These are phyloP conservation scores for Alternaria brassicae DNA, from an alignment of 2,329 filamentous ascomycete species.

Conservation along the genomic window DNA sequence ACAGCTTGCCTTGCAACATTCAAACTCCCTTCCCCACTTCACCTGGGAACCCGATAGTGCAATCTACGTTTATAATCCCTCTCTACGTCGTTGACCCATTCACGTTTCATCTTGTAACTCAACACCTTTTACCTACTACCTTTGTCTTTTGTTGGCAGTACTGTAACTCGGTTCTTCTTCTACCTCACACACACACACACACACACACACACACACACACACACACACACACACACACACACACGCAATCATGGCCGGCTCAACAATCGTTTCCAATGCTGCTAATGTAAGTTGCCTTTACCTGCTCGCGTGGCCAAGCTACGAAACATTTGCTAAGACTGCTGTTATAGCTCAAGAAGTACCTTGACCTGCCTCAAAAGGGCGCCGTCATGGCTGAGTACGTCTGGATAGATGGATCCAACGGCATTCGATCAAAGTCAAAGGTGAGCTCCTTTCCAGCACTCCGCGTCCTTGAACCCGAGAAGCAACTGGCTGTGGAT, in stretches of 20 bases:
- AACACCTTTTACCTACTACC: too few relatives aligned
- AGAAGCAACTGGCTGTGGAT: slow-evolving; percentile 9
- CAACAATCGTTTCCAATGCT: slow-evolving; percentile 57
- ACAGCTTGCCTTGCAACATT: slow-evolving; percentile 29
- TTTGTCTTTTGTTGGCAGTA: slow-evolving; percentile 1
- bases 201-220: slow-evolving; percentile 15
- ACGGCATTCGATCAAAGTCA: slow-evolving; percentile 90
- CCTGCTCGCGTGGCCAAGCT: slow-evolving; percentile 24
- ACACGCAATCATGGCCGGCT: slow-evolving; percentile 42
- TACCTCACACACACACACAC: slow-evolving; percentile 29
- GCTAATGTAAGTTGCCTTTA: slow-evolving; percentile 54
- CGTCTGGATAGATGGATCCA: slow-evolving; percentile 89
- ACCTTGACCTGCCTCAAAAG: slow-evolving; percentile 88
- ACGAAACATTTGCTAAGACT: too few relatives aligned
- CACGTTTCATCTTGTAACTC: too few relatives aligned
- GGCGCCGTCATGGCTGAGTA: slow-evolving; percentile 92
- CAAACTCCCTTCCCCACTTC: slow-evolving; percentile 23
- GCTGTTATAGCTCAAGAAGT: slow-evolving; percentile 97
- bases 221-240: too few relatives aligned
- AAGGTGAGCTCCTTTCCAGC: slow-evolving; percentile 70
- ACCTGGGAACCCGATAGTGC: neutral
- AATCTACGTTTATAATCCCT: neutral
- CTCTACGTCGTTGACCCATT: too few relatives aligned
- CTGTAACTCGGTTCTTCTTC: slow-evolving; percentile 9
- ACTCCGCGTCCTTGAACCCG: neutral